A percentile compares a stretch with the other conserved stretches of the same genome.
These are phyloP conservation scores for Fusarium liriodendri DNA, from an alignment of 2,329 filamentous ascomycete species.

Conservation along the genomic window DNA sequence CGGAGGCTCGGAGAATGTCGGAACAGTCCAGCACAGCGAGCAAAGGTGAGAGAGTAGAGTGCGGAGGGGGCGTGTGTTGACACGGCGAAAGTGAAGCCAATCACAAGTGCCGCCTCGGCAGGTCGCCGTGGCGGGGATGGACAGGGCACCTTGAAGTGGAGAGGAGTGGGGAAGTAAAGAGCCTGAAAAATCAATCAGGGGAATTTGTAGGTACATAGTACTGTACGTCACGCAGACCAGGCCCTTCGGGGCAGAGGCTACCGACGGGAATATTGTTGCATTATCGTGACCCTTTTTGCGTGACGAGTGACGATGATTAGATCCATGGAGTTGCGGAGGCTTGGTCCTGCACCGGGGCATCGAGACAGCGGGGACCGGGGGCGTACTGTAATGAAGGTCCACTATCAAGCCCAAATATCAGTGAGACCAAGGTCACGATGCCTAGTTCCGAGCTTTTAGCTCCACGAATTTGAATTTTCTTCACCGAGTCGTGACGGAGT, in stretches of 20 bases:
- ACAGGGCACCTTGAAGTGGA: slow-evolving; percentile 12
- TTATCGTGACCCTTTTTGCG: slow-evolving; percentile 39
- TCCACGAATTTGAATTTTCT: slow-evolving; percentile 17
- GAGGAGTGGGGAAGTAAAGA: slow-evolving; percentile 9
- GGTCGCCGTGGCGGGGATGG: not conserved
- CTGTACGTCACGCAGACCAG: slow-evolving; percentile 23
- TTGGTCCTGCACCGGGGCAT: not conserved
- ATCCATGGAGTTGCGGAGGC: slow-evolving; percentile 13
- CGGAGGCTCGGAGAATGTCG: slow-evolving; percentile 39
- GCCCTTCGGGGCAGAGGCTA: slow-evolving; percentile 33
- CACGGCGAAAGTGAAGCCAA: slow-evolving; percentile 31
- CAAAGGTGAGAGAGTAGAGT: slow-evolving; percentile 15
- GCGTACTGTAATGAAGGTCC: slow-evolving; percentile 4
- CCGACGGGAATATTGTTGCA: slow-evolving; percentile 31
- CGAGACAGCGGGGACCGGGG: slow-evolving; percentile 12
- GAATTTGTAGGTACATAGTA: not conserved
- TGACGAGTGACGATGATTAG: slow-evolving; percentile 17
- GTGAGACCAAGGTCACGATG: slow-evolving; percentile 17
- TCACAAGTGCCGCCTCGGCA: slow-evolving; percentile 5
- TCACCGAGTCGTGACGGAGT: slow-evolving; percentile 37
- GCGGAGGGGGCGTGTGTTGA: slow-evolving; percentile 15
- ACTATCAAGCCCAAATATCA: slow-evolving; percentile 10
- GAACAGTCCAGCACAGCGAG: slow-evolving; percentile 21
- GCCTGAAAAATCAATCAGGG: slow-evolving; percentile 7
- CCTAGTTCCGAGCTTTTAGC: slow-evolving; percentile 3